Conservation (phyloP, 352 stramenopile genomes). For the Blastocystis sp. region DNA sequence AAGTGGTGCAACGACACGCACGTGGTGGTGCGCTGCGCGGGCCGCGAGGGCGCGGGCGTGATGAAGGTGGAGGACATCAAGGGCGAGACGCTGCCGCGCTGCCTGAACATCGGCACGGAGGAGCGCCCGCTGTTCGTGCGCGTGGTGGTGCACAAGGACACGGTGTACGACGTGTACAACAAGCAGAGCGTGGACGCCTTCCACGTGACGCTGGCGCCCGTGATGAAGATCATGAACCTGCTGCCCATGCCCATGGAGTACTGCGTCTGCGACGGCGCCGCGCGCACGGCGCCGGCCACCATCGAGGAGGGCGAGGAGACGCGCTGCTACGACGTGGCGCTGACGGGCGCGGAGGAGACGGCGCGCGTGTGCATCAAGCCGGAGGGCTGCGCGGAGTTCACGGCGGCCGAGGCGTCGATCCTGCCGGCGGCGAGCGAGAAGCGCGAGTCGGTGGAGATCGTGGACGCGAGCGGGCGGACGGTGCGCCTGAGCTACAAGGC, state of each 20-base stretch:
- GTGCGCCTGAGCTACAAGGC: constrained; percentile 54
- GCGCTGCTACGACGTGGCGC: constrained; percentile 5
- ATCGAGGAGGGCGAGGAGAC: constrained; percentile 39
- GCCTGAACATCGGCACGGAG: constrained; percentile 20
- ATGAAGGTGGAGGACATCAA: neutral
- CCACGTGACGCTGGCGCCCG: constrained; percentile 20
- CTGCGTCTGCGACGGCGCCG: neutral
- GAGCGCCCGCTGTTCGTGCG: neutral
- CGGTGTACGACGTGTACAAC: constrained; percentile 56
- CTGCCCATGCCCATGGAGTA: constrained; percentile 50
- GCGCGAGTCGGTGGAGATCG: constrained; percentile 12
- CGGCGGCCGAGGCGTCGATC: constrained; percentile 14
- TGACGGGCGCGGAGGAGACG: neutral
- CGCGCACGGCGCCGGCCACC: neutral
- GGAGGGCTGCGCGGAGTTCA: constrained; percentile 28
- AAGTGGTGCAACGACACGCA: neutral
- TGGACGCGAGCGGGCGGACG: neutral
- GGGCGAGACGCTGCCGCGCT: constrained; percentile 3
- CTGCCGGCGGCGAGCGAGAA: constrained; percentile 44
- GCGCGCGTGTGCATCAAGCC: constrained; percentile 16
- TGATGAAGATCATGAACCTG: constrained; percentile 53
- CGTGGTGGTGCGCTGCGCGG: neutral
- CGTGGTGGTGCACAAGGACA: constrained; percentile 21
- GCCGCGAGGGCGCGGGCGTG: neutral
- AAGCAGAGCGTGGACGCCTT: constrained; percentile 13